These are phyloP conservation scores for Globisporangium iwayamae DNA, from an alignment of 352 stramenopile genomes.

Conservation along the genomic window DNA sequence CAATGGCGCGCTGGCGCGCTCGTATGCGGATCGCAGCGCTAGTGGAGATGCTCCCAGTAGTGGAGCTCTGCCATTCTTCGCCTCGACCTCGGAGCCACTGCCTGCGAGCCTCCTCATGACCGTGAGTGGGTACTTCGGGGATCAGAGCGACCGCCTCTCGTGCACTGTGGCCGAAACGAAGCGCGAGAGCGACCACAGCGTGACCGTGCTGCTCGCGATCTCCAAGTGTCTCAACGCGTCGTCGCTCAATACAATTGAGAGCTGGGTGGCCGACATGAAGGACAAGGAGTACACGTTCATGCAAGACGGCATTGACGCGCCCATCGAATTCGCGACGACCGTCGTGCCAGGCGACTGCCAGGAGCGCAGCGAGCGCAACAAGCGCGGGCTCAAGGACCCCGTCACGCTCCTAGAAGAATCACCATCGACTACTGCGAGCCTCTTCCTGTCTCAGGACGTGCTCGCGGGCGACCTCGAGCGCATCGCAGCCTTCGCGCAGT, in stretches of 20 bases:
- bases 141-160: slow-evolving; percentile 6
- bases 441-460: slow-evolving; percentile 3
- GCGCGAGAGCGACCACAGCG: slow-evolving; percentile 16
- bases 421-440: not conserved
- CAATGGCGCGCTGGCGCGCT: slow-evolving; percentile 8
- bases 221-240: slow-evolving; percentile 55
- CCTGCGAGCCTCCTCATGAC: slow-evolving; percentile 12
- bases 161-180: slow-evolving; percentile 11
- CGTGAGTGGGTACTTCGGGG: slow-evolving; percentile 14
- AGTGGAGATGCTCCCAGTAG: not conserved
- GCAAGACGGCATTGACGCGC: slow-evolving; percentile 6
- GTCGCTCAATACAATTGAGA: slow-evolving; percentile 34
- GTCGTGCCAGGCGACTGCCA: slow-evolving; percentile 36
- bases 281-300: slow-evolving; percentile 14
- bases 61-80: slow-evolving; percentile 3
- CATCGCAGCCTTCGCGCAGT: slow-evolving; percentile 7
- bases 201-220: slow-evolving; percentile 51
- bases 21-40: slow-evolving; percentile 5
- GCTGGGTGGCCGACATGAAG: slow-evolving; percentile 34
- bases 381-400: slow-evolving; percentile 15
- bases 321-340: slow-evolving; percentile 13
- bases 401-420: slow-evolving; percentile 1
- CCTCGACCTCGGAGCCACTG: not conserved
- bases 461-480: slow-evolving; percentile 8
- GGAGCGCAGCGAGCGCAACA: slow-evolving; percentile 20